These are phyloP conservation scores for Capronia coronata DNA, from an alignment of 2,329 filamentous ascomycete genomes.

Conservation along the genomic window DNA sequence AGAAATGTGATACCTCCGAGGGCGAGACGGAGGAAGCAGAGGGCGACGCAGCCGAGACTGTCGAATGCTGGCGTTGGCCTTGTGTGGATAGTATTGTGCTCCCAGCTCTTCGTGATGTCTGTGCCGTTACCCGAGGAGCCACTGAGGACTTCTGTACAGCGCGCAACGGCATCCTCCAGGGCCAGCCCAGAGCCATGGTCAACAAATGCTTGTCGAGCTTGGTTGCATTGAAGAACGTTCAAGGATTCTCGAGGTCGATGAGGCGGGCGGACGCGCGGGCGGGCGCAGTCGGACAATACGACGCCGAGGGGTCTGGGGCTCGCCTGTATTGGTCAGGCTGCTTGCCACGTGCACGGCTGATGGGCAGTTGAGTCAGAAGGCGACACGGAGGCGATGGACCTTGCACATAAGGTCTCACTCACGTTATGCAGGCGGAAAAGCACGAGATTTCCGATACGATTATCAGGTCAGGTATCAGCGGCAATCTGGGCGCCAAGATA, in stretches of 20 bases:
- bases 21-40: constrained; percentile 67
- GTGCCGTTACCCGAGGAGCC: background rate
- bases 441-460: background rate
- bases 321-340: background rate
- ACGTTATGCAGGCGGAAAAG: no score
- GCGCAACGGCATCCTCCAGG: background rate
- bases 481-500: background rate
- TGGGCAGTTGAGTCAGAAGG: no score
- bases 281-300: constrained; percentile 2
- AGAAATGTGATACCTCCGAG: constrained; percentile 89
- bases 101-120: background rate
- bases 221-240: background rate
- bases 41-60: background rate
- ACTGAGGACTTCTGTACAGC: background rate
- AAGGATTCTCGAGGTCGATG: no score
- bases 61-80: background rate
- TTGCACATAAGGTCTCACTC: no score
- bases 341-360: background rate
- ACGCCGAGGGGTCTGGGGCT: background rate
- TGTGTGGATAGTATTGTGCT: background rate
- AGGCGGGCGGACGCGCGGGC: background rate
- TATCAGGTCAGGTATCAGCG: background rate
- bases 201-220: background rate
- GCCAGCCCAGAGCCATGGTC: background rate
- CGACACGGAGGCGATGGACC: no score